phyloP scores from a whole-genome alignment of 2,329 filamentous ascomycete genomes.

The Exophiala aquamarina region DNA sequence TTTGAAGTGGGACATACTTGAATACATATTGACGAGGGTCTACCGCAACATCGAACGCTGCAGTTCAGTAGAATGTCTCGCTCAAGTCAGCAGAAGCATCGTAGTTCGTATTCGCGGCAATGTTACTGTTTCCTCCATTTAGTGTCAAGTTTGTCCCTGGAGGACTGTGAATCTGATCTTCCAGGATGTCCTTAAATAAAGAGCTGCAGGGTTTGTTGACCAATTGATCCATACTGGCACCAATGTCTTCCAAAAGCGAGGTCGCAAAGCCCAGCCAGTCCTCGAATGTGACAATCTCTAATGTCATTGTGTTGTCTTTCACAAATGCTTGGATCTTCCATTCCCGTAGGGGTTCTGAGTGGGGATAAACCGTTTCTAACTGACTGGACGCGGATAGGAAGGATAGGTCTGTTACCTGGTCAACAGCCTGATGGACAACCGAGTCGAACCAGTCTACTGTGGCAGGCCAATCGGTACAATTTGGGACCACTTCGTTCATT shows the following conservation, averaged over 20 bases:
- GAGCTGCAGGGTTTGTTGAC: conserved; percentile 28
- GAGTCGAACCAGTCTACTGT: conserved; percentile 53
- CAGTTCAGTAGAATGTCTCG: too few relatives aligned
- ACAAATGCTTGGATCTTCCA: conserved; percentile 65
- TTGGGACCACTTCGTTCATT: conserved; percentile 53
- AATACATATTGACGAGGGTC: too few relatives aligned
- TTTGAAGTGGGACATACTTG: too few relatives aligned
- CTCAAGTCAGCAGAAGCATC: too few relatives aligned
- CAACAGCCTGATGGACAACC: conserved; percentile 60
- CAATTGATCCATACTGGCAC: conserved; percentile 41
- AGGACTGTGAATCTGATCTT: too few relatives aligned
- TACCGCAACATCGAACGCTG: too few relatives aligned
- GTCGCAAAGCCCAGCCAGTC: conserved; percentile 55
- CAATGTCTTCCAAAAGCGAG: conserved; percentile 53
- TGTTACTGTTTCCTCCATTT: too few relatives aligned
- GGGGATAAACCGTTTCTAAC: conserved; percentile 61
- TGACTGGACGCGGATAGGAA: conserved; percentile 37
- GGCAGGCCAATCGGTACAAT: conserved; percentile 47
- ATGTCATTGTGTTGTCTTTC: conserved; percentile 50
- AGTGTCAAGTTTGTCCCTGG: too few relatives aligned
- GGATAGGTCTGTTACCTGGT: conserved; percentile 57
- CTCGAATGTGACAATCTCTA: conserved; percentile 62
- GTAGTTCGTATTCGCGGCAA: too few relatives aligned
- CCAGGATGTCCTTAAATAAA: too few relatives aligned
- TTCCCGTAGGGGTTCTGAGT: conserved; percentile 55